phyloP scores from a whole-genome alignment of 805 yeast species.

The Suhomyces emberorum region DNA sequence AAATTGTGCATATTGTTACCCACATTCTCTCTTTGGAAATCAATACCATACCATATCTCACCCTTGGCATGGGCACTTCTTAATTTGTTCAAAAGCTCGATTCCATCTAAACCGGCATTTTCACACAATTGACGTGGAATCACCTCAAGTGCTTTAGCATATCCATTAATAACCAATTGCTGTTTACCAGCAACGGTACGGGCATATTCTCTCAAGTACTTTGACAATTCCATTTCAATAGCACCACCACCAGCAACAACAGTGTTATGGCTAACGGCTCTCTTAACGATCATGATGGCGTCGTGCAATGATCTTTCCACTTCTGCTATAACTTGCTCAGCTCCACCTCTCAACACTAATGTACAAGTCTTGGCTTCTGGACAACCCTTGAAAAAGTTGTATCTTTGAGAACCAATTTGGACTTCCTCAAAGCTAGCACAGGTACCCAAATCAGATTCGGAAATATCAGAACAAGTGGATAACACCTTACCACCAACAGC shows the following conservation, averaged over 20 bases:
- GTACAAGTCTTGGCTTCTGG: slow-evolving; percentile 93
- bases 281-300: slow-evolving; percentile 96
- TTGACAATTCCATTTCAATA: slow-evolving; percentile 94
- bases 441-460: slow-evolving; percentile 72
- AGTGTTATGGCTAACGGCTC: slow-evolving; percentile 81
- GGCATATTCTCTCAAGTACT: slow-evolving; percentile 80
- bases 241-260: slow-evolving; percentile 99
- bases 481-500: slow-evolving; percentile 95
- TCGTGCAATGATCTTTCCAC: slow-evolving; percentile 97
- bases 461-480: slow-evolving; percentile 67
- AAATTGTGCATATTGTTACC: slow-evolving; percentile 81
- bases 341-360: slow-evolving; percentile 91
- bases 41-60: slow-evolving; percentile 88
- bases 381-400: slow-evolving; percentile 89
- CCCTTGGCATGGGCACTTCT: slow-evolving; percentile 95
- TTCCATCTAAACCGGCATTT: slow-evolving; percentile 97
- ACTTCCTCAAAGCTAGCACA: slow-evolving; percentile 86
- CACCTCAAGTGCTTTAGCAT: slow-evolving; percentile 90
- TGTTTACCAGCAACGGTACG: slow-evolving; percentile 92
- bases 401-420: slow-evolving; percentile 95
- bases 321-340: slow-evolving; percentile 96
- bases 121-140: slow-evolving; percentile 98
- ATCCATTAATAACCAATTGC: slow-evolving; percentile 87
- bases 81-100: slow-evolving; percentile 86
- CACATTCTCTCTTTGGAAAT: slow-evolving; percentile 77